Conservation (phyloP, 306 rosid genomes). For the Echinosophora koreensis region DNA sequence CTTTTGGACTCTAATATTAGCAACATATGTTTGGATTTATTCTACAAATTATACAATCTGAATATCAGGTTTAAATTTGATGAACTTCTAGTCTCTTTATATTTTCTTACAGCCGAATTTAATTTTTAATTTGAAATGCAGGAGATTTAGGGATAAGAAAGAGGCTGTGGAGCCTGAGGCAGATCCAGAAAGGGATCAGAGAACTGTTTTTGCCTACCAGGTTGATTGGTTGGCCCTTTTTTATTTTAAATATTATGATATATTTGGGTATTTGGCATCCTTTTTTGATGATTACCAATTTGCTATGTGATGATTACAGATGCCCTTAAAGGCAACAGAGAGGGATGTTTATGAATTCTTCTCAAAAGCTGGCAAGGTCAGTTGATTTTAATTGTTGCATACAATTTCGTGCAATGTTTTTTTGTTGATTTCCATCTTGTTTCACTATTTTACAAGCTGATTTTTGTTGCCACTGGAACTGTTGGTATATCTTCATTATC, state of each 20-base stretch:
- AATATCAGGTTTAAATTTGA: conserved; percentile 22
- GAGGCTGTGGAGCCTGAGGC: conserved; percentile 95
- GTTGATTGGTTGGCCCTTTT: conserved; percentile 48
- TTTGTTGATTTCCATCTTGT: background rate
- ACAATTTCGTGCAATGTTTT: background rate
- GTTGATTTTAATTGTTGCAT: conserved; percentile 14
- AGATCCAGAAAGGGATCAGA: conserved; percentile 99
- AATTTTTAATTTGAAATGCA: conserved; percentile 51
- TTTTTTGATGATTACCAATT: conserved; percentile 44
- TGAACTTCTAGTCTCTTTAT: conserved; percentile 8
- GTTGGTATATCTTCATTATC: background rate
- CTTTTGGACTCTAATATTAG: conserved; percentile 12
- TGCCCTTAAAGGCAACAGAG: conserved; percentile 96
- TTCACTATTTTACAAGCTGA: conserved; percentile 29
- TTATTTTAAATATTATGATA: background rate
- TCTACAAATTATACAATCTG: conserved; percentile 2
- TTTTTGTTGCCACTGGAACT: conserved; percentile 33
- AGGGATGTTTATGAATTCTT: conserved; percentile 92
- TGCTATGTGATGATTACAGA: conserved; percentile 61
- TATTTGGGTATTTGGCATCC: conserved; percentile 9
- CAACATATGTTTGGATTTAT: conserved; percentile 21
- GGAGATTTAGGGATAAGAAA: conserved; percentile 92
- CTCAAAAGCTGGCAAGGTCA: conserved; percentile 98
- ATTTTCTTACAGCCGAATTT: conserved; percentile 21
- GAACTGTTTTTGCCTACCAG: conserved; percentile 99